These are phyloP conservation scores for Conticribra weissflogii DNA, from an alignment of 108 stramenopile genomes.

Conservation along the genomic window DNA sequence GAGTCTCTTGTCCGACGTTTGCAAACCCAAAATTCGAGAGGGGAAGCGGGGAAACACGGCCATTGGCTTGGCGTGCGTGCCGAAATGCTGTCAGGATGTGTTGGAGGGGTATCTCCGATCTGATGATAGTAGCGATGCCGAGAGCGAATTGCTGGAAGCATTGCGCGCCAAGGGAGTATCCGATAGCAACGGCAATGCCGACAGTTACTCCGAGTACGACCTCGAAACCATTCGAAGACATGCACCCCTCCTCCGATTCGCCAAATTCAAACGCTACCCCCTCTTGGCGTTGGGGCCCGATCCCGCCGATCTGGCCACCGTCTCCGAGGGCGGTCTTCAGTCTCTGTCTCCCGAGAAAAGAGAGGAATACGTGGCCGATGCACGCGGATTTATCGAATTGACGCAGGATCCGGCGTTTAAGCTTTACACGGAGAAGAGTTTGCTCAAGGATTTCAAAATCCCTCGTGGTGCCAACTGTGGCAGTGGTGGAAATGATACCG, in stretches of 20 bases:
- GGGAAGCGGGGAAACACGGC: constrained; percentile 51
- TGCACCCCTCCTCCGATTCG: constrained; percentile 63
- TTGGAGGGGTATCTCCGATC: constrained; percentile 58
- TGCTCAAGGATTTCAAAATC: constrained; percentile 75
- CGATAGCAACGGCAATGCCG: too few relatives aligned
- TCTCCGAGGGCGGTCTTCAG: constrained; percentile 65
- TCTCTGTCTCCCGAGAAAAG: constrained; percentile 60
- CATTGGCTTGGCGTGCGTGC: constrained; percentile 66
- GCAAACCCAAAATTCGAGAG: constrained; percentile 51
- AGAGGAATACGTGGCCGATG: constrained; percentile 67
- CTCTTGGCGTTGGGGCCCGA: constrained; percentile 74
- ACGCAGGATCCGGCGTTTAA: constrained; percentile 78
- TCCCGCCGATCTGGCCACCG: constrained; percentile 55
- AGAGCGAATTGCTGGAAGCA: constrained; percentile 19
- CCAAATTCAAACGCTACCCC: constrained; percentile 44
- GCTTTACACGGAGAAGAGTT: constrained; percentile 78
- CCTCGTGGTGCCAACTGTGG: neutral
- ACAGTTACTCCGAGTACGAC: too few relatives aligned
- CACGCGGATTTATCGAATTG: constrained; percentile 75
- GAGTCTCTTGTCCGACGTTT: constrained; percentile 50
- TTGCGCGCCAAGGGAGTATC: constrained; percentile 43
- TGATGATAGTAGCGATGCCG: constrained; percentile 10
- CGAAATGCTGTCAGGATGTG: constrained; percentile 53
- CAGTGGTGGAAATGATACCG: neutral
- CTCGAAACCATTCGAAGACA: too few relatives aligned